Conservation (phyloP, 2,329 filamentous ascomycete species). For the Fusarium ramigenum region DNA sequence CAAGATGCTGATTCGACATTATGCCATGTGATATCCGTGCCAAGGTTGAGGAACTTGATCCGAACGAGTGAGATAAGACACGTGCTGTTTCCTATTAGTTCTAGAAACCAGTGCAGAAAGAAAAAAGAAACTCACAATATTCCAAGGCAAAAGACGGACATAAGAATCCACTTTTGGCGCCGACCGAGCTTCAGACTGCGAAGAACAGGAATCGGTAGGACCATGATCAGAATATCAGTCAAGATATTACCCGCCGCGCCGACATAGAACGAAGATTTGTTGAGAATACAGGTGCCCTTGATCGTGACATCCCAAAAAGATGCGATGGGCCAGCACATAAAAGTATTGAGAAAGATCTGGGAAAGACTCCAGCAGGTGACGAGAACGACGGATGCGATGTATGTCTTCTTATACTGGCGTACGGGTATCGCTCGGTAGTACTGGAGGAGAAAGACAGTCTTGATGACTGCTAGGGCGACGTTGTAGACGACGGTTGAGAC, state of each 20-base stretch:
- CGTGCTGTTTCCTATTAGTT: neutral
- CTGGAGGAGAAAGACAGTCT: neutral
- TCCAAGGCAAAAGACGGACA: neutral
- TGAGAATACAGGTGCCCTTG: neutral
- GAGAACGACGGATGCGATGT: neutral
- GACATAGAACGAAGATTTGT: neutral
- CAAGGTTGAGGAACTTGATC: neutral
- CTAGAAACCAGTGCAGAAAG: too few relatives aligned
- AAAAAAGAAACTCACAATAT: neutral
- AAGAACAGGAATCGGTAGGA: neutral
- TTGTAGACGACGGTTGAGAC: neutral
- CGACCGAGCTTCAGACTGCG: neutral
- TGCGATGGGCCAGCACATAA: neutral
- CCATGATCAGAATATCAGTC: neutral
- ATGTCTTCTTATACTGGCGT: neutral
- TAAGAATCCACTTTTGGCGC: neutral
- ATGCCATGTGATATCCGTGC: neutral
- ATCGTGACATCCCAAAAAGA: neutral
- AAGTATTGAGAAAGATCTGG: neutral
- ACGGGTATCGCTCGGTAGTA: neutral
- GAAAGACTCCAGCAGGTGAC: neutral
- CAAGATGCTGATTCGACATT: neutral
- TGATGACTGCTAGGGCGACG: neutral
- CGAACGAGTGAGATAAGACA: neutral
- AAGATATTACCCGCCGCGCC: neutral